Evolutionary conservation across 2,329 filamentous ascomycete species (phyloP), one percentile per base, ranked within the genome.

Genomic region (Plenodomus biglobosus): DNA sequence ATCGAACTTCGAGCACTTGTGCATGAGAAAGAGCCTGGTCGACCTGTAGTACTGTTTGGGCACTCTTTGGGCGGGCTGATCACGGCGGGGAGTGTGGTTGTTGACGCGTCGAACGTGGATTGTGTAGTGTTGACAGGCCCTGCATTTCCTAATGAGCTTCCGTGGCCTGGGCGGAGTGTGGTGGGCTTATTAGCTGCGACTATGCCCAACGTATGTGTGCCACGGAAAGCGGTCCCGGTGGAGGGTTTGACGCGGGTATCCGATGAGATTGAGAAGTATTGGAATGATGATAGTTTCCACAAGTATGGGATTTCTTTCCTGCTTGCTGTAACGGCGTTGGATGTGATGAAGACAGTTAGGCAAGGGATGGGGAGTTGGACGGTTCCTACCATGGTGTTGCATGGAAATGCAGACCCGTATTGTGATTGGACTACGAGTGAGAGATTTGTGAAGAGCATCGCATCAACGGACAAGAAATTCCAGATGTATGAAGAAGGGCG

Each of bases 371-470:
- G 15, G 16, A 17, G 16, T 1, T 51, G 48, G 48, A 48, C 15
- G 3, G 40, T 51, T 13, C 40, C 44, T 8, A 51, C 44, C 15
- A 17, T 51, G 18, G 39, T 51, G 7, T 16, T 51, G 13, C 44
- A 51, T 44, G 44, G 48, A 2, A 43, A 46, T 8, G 40, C 37
- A n/a, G 48, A 51, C 18, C 36, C 44, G 30, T 51, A 51, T 38
- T 47, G 44, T 32, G 48, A 48, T 21, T 44, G 40, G 44, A 51
- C 15, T n/a, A 44, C 36, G 1, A 51, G 48, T 24, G 36, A 48
- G 34, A 41, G 37, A 38, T 44, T 48, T 37, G 40, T 48, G 2
- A 11, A 19, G 6, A 39, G 19, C 13, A 51, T 48, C 20, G 18
- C 15, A n/a, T 42, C 24, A 3, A 15, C 19, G 34, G 44, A 48